Percentiles rank a stretch among this genome's conserved stretches.
Evolutionary conservation across 345 rosid species (phyloP).

Genomic region (Lenwebbia sp.): DNA sequence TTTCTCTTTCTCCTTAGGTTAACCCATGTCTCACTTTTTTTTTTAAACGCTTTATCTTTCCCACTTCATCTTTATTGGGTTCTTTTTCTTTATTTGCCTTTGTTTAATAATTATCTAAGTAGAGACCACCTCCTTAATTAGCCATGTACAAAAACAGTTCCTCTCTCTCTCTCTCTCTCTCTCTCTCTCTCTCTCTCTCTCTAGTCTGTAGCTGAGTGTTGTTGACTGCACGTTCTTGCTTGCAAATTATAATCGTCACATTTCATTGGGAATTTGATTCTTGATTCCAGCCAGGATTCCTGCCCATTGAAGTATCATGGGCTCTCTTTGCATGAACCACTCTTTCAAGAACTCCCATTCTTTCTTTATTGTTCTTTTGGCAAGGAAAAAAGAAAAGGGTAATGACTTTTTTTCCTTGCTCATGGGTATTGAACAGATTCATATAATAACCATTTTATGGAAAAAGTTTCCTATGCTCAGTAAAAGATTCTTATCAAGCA

Average conservation of each 20-base stretch:
- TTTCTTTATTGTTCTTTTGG: constrained; percentile 1
- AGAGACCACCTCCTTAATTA: constrained; percentile 26
- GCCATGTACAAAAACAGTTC: constrained; percentile 60
- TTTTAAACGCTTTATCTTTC: not conserved
- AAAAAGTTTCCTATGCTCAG: not conserved
- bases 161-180: constrained; percentile 8
- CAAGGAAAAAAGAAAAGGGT: not conserved
- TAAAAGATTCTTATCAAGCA: not conserved
- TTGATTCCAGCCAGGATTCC: constrained; percentile 32
- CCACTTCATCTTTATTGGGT: not conserved
- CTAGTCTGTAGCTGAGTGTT: not conserved
- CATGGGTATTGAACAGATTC: not conserved
- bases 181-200: not conserved
- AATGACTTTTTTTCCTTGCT: not conserved
- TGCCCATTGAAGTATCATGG: constrained; percentile 35
- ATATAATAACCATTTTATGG: not conserved
- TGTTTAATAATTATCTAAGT: constrained; percentile 12
- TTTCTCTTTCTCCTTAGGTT: constrained; percentile 1
- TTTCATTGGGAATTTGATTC: constrained; percentile 16
- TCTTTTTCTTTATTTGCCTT: not conserved
- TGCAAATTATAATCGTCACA: constrained; percentile 6
- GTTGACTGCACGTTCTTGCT: not conserved
- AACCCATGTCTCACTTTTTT: constrained; percentile 10
- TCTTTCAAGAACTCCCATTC: not conserved
- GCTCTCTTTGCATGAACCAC: constrained; percentile 13